Evolutionary conservation across 2,329 filamentous ascomycete genomes (phyloP).

Genomic region (Fusarium pilosicola): DNA sequence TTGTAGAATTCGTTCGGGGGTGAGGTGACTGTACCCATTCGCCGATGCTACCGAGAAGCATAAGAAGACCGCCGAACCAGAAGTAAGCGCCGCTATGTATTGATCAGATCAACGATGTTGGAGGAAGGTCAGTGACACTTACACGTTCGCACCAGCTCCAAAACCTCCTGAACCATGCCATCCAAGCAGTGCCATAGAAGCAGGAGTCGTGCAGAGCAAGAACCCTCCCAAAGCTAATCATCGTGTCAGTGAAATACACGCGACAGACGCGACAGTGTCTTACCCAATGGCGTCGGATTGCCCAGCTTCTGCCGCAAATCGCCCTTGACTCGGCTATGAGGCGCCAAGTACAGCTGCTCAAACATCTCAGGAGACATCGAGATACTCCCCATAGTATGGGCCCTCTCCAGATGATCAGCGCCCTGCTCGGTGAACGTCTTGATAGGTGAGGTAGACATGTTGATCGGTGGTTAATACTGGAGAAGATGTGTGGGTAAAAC

Average conservation of each 20-base stretch:
- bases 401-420: neutral
- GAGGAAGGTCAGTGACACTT: accelerated
- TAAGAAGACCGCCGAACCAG: neutral
- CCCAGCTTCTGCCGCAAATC: neutral
- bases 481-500: neutral
- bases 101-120: accelerated
- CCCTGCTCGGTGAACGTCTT: neutral
- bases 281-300: neutral
- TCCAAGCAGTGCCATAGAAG: neutral
- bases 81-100: neutral
- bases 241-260: neutral
- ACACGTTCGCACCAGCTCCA: neutral
- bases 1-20: neutral
- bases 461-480: neutral
- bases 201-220: neutral
- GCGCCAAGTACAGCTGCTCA: neutral
- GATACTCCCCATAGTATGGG: neutral
- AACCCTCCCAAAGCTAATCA: neutral
- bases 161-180: neutral
- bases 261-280: accelerated
- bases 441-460: neutral
- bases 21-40: neutral
- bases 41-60: neutral
- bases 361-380: neutral
- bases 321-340: neutral